phyloP scores from a whole-genome alignment of 177 flowering plant genomes.

The Vitis hybrid region DNA sequence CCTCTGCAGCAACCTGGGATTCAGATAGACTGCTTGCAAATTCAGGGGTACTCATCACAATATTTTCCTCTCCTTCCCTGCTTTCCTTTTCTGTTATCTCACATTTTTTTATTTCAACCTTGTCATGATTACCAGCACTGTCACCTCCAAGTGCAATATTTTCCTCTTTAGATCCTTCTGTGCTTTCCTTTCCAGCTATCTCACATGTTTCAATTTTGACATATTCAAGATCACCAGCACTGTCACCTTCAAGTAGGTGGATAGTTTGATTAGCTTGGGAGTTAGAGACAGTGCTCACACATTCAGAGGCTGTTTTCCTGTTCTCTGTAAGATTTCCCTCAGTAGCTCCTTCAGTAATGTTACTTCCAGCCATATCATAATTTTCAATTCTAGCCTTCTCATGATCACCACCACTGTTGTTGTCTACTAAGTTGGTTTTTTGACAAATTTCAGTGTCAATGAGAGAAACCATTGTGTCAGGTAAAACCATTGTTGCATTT shows the following conservation, averaged over 20 bases:
- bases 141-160: not conserved
- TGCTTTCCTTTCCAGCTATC: slow-evolving; percentile 3
- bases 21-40: slow-evolving; percentile 1
- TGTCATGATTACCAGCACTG: no score
- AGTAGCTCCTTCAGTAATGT: slow-evolving; percentile 4
- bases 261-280: not conserved
- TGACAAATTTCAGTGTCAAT: slow-evolving; percentile 7
- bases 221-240: slow-evolving; percentile 11
- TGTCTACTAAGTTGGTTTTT: not conserved
- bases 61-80: no score
- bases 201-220: slow-evolving; percentile 8
- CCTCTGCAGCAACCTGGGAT: slow-evolving; percentile 6
- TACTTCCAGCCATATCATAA: slow-evolving; percentile 6
- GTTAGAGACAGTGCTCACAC: slow-evolving; percentile 6
- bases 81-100: no score
- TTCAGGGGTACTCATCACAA: not conserved
- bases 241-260: slow-evolving; percentile 2
- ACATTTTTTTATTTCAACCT: no score
- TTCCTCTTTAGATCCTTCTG: slow-evolving; percentile 1
- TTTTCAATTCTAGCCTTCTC: slow-evolving; percentile 15
- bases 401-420: slow-evolving; percentile 4
- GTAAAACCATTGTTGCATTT: not conserved
- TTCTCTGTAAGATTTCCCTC: slow-evolving; percentile 7
- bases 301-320: slow-evolving; percentile 9
- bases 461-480: slow-evolving; percentile 11